Evolutionary conservation across 1,284 basidiomycete species (phyloP).

Genomic region (Cutaneotrichosporon sp.): DNA sequence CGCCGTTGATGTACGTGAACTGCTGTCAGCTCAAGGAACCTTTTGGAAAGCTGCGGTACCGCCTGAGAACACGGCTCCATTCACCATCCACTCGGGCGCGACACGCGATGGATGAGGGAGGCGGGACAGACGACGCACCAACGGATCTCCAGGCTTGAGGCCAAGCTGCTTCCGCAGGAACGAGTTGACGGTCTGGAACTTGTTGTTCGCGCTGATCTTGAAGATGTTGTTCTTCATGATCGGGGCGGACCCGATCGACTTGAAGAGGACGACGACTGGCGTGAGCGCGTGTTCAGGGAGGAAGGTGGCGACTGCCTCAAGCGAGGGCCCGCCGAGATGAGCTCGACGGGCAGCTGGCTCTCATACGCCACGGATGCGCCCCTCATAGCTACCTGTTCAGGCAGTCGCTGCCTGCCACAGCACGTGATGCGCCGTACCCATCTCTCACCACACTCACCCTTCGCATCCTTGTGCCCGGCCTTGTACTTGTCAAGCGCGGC

Average conservation of each 20-base stretch:
- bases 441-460: slow-evolving; percentile 4
- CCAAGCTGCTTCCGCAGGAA: slow-evolving; percentile 88
- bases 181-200: slow-evolving; percentile 93
- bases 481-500: slow-evolving; percentile 79
- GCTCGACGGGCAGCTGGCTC: no score
- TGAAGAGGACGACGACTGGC: slow-evolving; percentile 93
- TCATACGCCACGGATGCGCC: no score
- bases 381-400: no score
- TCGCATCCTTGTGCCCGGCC: slow-evolving; percentile 67
- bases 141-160: slow-evolving; percentile 81
- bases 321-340: no score
- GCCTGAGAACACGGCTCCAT: not conserved
- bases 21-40: slow-evolving; percentile 46
- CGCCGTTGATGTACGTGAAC: slow-evolving; percentile 99
- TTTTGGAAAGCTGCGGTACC: not conserved
- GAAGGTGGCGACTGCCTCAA: no score
- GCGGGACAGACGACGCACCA: slow-evolving; percentile 62
- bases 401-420: no score
- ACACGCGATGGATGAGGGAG: not conserved
- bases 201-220: slow-evolving; percentile 92
- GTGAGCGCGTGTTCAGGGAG: not conserved
- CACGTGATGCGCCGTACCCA: no score
- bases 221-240: slow-evolving; percentile 99
- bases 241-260: slow-evolving; percentile 96
- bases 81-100: not conserved